Conservation (phyloP, 148 eudicot genomes). For the Salicornia ramosissima region DNA sequence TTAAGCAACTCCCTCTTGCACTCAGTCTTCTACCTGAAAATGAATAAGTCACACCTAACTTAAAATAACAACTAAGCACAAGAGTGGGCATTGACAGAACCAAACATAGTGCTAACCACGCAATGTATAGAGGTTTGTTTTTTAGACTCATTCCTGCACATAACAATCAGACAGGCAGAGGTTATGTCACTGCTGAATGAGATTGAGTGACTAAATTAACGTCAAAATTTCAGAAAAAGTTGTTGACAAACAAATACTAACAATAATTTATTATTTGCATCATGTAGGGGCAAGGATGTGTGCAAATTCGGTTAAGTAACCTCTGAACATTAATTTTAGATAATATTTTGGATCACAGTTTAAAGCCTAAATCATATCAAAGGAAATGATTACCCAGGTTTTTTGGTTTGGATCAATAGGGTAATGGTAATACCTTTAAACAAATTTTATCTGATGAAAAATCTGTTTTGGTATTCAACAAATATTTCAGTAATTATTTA, state of each 20-base stretch:
- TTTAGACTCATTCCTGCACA: neutral
- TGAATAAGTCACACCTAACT: conserved; percentile 14
- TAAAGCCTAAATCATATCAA: no score
- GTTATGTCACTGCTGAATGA: neutral
- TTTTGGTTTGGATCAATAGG: no score
- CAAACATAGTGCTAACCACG: conserved; percentile 22
- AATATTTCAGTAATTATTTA: no score
- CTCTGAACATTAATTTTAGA: no score
- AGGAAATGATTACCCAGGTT: no score
- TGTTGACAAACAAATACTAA: neutral
- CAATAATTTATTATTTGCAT: no score
- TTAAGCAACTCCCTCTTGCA: neutral
- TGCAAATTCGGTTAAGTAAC: no score
- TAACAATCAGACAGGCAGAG: conserved; percentile 8
- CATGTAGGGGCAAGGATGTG: no score
- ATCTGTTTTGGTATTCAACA: no score
- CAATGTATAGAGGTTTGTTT: conserved; percentile 8
- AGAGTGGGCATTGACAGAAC: conserved; percentile 18
- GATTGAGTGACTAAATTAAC: neutral
- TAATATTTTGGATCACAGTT: no score
- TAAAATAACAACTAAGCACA: neutral
- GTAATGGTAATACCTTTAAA: no score
- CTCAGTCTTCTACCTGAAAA: conserved; percentile 10
- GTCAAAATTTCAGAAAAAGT: neutral
- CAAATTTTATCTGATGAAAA: no score